These are phyloP conservation scores for Rhizopogon rudus DNA, from an alignment of 768 basidiomycete genomes.

Conservation along the genomic window DNA sequence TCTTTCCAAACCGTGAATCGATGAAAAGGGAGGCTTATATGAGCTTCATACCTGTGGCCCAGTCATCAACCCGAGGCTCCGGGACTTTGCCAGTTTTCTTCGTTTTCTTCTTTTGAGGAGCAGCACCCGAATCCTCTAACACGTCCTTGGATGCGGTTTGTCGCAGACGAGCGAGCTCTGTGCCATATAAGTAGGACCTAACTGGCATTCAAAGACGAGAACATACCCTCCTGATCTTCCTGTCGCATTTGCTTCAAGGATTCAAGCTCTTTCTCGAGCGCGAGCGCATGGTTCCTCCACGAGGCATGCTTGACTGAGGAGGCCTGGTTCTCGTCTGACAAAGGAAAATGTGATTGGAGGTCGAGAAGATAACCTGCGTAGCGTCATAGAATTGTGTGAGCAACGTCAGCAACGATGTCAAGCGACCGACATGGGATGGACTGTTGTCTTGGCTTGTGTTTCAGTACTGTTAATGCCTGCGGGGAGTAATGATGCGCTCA, in stretches of 20 bases:
- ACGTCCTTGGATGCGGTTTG: slow-evolving; percentile 10
- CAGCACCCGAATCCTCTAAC: slow-evolving; percentile 7
- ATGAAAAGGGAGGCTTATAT: background rate
- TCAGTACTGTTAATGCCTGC: slow-evolving; percentile 20
- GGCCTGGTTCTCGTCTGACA: background rate
- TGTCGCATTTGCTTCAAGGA: slow-evolving; percentile 16
- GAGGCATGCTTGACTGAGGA: slow-evolving; percentile 1
- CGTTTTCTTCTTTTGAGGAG: slow-evolving; percentile 21
- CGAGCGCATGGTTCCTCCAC: slow-evolving; percentile 24
- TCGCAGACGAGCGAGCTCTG: slow-evolving; percentile 19
- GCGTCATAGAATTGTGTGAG: background rate
- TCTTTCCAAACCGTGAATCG: slow-evolving; percentile 5
- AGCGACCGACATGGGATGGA: slow-evolving; percentile 16
- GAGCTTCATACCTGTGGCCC: slow-evolving; percentile 17
- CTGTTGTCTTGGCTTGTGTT: slow-evolving; percentile 19
- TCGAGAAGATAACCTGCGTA: slow-evolving; percentile 22
- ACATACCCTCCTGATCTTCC: slow-evolving; percentile 20
- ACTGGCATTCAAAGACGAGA: background rate
- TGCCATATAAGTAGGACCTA: background rate
- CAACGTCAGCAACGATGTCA: background rate
- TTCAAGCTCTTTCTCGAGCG: slow-evolving; percentile 21
- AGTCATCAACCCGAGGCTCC: slow-evolving; percentile 6
- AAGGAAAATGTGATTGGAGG: slow-evolving; percentile 20
- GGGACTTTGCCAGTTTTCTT: slow-evolving; percentile 18
- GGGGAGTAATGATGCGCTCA: background rate